phyloP scores from a whole-genome alignment of 805 yeast genomes.

The Kodamaea nitidulidarum region DNA sequence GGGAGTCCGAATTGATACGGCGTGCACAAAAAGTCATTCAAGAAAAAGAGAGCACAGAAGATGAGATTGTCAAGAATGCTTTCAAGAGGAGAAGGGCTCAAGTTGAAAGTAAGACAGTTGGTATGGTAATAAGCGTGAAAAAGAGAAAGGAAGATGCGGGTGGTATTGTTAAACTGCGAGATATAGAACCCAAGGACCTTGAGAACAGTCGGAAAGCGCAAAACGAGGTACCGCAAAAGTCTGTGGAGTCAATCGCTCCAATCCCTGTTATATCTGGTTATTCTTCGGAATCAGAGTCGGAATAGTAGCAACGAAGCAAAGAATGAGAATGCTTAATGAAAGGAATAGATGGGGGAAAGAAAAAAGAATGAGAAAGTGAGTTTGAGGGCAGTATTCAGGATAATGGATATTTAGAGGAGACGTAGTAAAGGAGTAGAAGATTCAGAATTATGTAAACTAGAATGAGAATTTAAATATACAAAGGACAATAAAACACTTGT shows the following conservation, averaged over 20 bases:
- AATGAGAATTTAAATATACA: too few relatives aligned
- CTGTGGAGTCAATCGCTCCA: not conserved
- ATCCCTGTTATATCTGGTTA: constrained; percentile 1
- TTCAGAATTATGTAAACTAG: too few relatives aligned
- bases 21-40: constrained; percentile 18
- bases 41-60: constrained; percentile 11
- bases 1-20: constrained; percentile 18
- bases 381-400: too few relatives aligned
- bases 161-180: too few relatives aligned
- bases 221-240: too few relatives aligned
- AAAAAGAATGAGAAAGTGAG: too few relatives aligned
- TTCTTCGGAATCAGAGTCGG: constrained; percentile 7
- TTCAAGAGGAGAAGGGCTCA: constrained; percentile 17
- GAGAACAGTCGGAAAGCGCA: too few relatives aligned
- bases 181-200: too few relatives aligned
- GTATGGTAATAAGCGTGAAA: constrained; percentile 6
- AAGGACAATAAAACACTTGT: too few relatives aligned
- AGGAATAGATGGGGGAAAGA: not conserved
- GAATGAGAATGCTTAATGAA: not conserved
- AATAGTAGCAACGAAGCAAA: not conserved
- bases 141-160: constrained; percentile 3
- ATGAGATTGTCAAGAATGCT: constrained; percentile 15
- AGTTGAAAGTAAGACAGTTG: constrained; percentile 6
- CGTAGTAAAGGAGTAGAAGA: too few relatives aligned
- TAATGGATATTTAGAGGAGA: too few relatives aligned